Evolutionary conservation across 257 asterid species (phyloP), one percentile per base, ranked within the genome.

Genomic region (Mentha longifolia): DNA sequence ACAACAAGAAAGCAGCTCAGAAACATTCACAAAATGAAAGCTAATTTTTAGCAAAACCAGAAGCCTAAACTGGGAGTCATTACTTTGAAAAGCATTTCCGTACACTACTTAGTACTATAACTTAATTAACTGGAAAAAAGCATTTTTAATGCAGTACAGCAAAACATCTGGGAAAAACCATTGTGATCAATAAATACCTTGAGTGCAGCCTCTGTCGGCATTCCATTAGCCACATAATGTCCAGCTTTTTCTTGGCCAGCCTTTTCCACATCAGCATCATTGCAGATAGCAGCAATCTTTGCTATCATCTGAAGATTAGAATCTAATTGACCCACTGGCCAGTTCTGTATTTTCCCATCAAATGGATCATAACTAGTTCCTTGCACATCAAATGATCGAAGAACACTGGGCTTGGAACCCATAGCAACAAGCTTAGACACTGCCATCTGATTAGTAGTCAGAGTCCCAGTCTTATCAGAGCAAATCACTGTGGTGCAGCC

Each of bases 401-500:
- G 57, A 31, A 68, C 66, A 73, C 77, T 78, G 30, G 82, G 79
- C 55, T 78, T 75, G 39, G 88, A 72, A 68, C 96, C 95, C 86
- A 95, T 84, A 28, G 94, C 94, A 47, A 89, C 93, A 43, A 95
- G 88, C 85, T 92, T 95, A 25, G 96, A 46, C 59, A 88, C 99
- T 33, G 98, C 97, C 99, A 95, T 95, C 84, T 95, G 98, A 79
- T 95, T 95, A 56, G 99, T 95, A 33, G 99, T 95, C 78, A 95
- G 79, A 57, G 98, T 95, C 33, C 99, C 99, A 7, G 98, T 92
- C 80, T 95, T 95, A 76, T 95, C 99, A 6, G 99, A 95, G 83
- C 99, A 95, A 71, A 95, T 95, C 60, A 95, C 99, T 57, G 98
- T 95, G 31, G 99, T 95, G 82, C 99, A 95, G 62, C 99, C 99